These are phyloP conservation scores for Phytopythium mirpurense DNA, from an alignment of 352 stramenopile species.

Conservation along the genomic window DNA sequence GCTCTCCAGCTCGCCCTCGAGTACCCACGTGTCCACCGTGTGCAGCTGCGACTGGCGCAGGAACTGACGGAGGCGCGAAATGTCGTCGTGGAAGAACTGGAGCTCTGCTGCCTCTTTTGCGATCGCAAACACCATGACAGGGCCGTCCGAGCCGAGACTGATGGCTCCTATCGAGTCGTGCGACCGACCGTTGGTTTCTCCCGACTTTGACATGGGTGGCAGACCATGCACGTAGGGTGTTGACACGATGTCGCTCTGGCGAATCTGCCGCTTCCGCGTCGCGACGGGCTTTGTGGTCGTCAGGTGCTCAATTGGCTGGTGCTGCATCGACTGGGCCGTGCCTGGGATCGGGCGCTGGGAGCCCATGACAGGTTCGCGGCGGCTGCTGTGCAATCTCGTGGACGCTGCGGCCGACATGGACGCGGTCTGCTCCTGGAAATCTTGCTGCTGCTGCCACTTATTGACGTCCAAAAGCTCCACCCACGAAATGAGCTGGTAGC, in stretches of 20 bases:
- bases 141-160: slow-evolving; percentile 60
- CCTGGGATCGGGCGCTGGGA: slow-evolving; percentile 48
- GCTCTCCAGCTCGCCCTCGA: slow-evolving; percentile 31
- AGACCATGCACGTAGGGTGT: slow-evolving; percentile 46
- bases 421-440: slow-evolving; percentile 46
- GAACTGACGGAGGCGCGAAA: slow-evolving; percentile 56
- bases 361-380: slow-evolving; percentile 26
- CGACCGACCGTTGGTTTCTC: slow-evolving; percentile 5
- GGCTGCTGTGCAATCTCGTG: slow-evolving; percentile 25
- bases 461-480: slow-evolving; percentile 77
- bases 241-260: slow-evolving; percentile 80
- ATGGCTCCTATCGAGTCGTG: slow-evolving; percentile 38
- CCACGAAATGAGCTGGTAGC: slow-evolving; percentile 81
- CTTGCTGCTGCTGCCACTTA: slow-evolving; percentile 82
- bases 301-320: slow-evolving; percentile 49
- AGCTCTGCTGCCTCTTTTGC: slow-evolving; percentile 61
- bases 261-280: slow-evolving; percentile 62
- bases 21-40: slow-evolving; percentile 27
- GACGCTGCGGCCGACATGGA: slow-evolving; percentile 18
- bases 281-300: slow-evolving; percentile 36
- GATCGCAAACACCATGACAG: slow-evolving; percentile 81
- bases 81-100: slow-evolving; percentile 81
- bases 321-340: slow-evolving; percentile 20
- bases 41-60: slow-evolving; percentile 65
- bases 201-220: slow-evolving; percentile 9